Evolutionary conservation across 768 basidiomycete species (phyloP).

Genomic region (Exsudoporus frostii): DNA sequence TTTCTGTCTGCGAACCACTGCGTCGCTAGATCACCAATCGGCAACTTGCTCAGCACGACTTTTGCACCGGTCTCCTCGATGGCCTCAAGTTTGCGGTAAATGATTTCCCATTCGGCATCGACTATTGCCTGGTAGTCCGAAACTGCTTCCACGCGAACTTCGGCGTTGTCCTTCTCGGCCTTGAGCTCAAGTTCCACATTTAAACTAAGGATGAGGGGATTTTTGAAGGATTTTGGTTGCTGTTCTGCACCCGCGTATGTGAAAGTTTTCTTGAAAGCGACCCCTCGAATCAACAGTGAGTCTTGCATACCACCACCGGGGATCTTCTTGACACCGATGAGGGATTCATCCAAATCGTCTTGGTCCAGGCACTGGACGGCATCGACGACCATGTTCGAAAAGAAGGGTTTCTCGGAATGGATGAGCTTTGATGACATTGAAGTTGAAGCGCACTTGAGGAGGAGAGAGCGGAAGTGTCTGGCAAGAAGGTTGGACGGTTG

Average conservation of each 20-base stretch:
- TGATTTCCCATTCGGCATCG: constrained; percentile 99
- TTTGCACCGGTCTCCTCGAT: constrained; percentile 96
- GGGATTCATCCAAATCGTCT: constrained; percentile 88
- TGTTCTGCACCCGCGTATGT: constrained; percentile 99
- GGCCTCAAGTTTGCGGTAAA: constrained; percentile 93
- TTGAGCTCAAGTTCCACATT: constrained; percentile 99
- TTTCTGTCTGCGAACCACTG: constrained; percentile 99
- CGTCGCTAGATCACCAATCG: constrained; percentile 97
- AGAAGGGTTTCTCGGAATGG: constrained; percentile 98
- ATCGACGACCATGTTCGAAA: constrained; percentile 98
- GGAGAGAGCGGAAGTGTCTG: constrained; percentile 89
- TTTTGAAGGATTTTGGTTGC: constrained; percentile 87
- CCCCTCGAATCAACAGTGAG: constrained; percentile 83
- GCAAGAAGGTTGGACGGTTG: constrained; percentile 6
- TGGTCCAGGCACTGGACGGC: constrained; percentile 92
- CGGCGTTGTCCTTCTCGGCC: constrained; percentile 99
- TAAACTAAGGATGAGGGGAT: constrained; percentile 88
- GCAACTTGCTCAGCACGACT: constrained; percentile 95
- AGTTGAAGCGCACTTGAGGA: constrained; percentile 95
- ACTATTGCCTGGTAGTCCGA: constrained; percentile 99
- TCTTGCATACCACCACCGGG: constrained; percentile 98
- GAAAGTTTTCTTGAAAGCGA: constrained; percentile 99
- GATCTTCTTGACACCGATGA: constrained; percentile 97
- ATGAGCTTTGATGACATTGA: constrained; percentile 99
- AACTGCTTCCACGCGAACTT: constrained; percentile 94